Conservation (phyloP, 371 early-diverging fungal species). For the Mortierella sp. region DNA sequence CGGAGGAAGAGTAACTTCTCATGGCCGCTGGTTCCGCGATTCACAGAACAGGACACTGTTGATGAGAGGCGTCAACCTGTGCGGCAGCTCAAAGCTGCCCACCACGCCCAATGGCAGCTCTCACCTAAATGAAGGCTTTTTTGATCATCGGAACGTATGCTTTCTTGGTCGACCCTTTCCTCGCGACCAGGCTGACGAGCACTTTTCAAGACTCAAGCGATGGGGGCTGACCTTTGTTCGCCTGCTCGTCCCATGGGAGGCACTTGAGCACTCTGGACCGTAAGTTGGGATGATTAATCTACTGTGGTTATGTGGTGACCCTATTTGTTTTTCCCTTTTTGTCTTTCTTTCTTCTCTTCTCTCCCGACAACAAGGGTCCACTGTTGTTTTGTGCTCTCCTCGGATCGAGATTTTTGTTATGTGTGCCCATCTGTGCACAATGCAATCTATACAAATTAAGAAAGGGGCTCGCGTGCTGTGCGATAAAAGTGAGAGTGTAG, state of each 20-base stretch:
- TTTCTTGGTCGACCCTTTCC: slow-evolving; percentile 86
- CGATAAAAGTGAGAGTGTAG: neutral
- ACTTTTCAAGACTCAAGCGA: slow-evolving; percentile 76
- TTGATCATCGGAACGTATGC: slow-evolving; percentile 74
- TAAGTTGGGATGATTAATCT: slow-evolving; percentile 32
- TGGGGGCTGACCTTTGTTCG: slow-evolving; percentile 90
- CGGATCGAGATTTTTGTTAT: neutral
- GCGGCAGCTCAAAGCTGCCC: slow-evolving; percentile 77
- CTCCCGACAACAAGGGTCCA: neutral
- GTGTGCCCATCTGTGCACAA: slow-evolving; percentile 4
- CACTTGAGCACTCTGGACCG: slow-evolving; percentile 80
- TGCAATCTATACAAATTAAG: slow-evolving; percentile 15
- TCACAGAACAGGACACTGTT: slow-evolving; percentile 65
- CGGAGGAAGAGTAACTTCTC: slow-evolving; percentile 52
- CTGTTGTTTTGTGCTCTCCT: neutral
- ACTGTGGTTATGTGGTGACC: neutral
- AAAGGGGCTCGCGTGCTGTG: neutral
- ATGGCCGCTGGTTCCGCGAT: slow-evolving; percentile 69
- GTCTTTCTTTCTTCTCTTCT: neutral
- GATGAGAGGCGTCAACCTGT: slow-evolving; percentile 77
- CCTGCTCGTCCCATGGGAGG: slow-evolving; percentile 87
- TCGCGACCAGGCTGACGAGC: slow-evolving; percentile 80
- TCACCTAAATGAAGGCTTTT: slow-evolving; percentile 72
- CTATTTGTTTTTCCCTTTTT: neutral
- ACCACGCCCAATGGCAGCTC: slow-evolving; percentile 69